These are phyloP conservation scores for Pseudogymnoascus sp. DNA, from an alignment of 2,329 filamentous ascomycete species.

Conservation along the genomic window DNA sequence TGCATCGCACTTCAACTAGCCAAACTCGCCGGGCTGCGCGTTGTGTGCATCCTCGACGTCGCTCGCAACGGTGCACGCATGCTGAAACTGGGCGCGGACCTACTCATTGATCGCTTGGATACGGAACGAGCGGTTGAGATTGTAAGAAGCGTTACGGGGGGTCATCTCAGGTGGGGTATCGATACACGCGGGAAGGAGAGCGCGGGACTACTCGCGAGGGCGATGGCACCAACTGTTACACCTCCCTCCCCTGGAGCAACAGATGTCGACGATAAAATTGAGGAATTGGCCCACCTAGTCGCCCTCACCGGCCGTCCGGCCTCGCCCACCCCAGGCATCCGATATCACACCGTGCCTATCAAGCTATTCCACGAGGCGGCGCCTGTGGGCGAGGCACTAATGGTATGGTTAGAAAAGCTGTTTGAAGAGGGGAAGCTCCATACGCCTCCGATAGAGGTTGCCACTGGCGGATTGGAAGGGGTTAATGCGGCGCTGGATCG, in stretches of 20 bases:
- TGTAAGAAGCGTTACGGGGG: constrained; percentile 50
- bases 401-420: constrained; percentile 61
- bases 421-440: constrained; percentile 45
- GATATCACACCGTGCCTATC: constrained; percentile 56
- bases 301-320: constrained; percentile 15
- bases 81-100: constrained; percentile 45
- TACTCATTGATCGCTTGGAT: constrained; percentile 63
- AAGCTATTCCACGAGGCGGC: constrained; percentile 67
- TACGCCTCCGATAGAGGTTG: constrained; percentile 58
- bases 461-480: constrained; percentile 54
- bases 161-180: constrained; percentile 56
- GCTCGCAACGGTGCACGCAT: constrained; percentile 57
- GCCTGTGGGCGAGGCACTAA: constrained; percentile 53
- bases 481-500: constrained; percentile 62
- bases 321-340: constrained; percentile 20
- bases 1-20: constrained; percentile 61
- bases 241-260: background rate
- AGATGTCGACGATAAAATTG: background rate
- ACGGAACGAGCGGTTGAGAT: constrained; percentile 57
- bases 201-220: constrained; percentile 42
- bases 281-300: background rate
- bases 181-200: constrained; percentile 62
- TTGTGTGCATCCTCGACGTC: constrained; percentile 59
- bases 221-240: constrained; percentile 17
- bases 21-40: constrained; percentile 55